Base-by-base conservation (phyloP, 805 yeast species). In the Cyberlindnera mrakii region DNA sequence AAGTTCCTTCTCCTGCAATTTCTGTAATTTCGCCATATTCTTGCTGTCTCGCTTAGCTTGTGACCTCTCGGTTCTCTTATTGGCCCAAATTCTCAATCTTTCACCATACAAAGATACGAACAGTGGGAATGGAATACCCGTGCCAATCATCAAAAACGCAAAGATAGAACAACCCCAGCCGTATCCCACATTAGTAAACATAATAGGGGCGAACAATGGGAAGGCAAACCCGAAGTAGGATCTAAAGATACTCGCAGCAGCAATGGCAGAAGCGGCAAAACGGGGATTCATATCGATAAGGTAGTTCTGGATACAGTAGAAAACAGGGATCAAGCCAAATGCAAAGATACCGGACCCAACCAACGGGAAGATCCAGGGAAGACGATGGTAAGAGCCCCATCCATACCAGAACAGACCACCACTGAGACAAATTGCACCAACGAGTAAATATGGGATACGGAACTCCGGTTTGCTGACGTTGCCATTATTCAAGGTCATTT, bases 101-200 rank as follows among this genome's bases (percentile, higher is more conserved):
- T 77, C 81, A 11, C 89, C 89, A 41, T 75, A 70, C 40, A 67
- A 63, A 42, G 68, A 67, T 31, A 82, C 77, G 44, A 76, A 70
- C 14, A 79, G 54, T 4, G 89, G 88, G 66, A 77, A 76, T 3
- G 89, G 88, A n/a, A 80, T 62, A 9, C 87, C 85, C 40, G 81
- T 64, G 1, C 70, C 71, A 14, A 80, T 46, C 8, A 75, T 81
- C 39, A 81, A 59, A 33, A 80, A 65, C 0, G 74, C 88, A 58
- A 80, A 77, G 52, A 82, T 57, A 0, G 85, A 74, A 55, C 77
- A 75, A 19, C 85, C 85, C 88, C 87, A 82, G 5, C 85, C 86
- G 51, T 79, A 80, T 17, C 82, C 81, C 36, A 83, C 59, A 9
- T 45, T 59, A 37, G 60, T 61, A 57, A 78, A 83, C 81, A 82